Conservation (phyloP, 768 basidiomycete genomes). For the Boletus patriciae region DNA sequence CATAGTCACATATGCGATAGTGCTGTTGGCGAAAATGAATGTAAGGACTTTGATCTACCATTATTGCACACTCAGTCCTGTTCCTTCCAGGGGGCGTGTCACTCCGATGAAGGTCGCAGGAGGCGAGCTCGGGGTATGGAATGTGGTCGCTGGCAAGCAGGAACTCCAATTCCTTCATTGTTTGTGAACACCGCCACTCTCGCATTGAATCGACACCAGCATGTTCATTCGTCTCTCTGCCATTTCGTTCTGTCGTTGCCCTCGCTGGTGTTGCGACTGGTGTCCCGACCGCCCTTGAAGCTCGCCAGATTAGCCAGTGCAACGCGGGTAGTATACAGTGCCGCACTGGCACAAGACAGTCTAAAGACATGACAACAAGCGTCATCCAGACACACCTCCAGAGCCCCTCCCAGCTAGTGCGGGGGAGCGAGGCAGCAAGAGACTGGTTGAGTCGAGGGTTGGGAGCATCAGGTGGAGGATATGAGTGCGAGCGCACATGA, state of each 20-base stretch:
- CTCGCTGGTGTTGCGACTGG: background rate
- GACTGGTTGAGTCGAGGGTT: no score
- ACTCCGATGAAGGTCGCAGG: background rate
- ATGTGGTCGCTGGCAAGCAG: background rate
- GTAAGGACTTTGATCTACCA: background rate
- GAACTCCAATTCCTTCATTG: background rate
- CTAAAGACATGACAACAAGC: no score
- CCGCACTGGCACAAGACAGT: background rate
- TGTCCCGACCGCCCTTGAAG: background rate
- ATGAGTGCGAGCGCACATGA: no score
- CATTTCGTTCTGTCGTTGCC: background rate
- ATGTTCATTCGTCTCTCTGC: background rate
- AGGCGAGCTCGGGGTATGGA: background rate
- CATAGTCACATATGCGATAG: background rate
- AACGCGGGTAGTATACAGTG: slow-evolving; percentile 38
- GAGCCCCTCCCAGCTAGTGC: no score
- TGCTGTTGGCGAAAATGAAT: background rate
- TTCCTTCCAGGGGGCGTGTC: background rate
- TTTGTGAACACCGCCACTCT: background rate
- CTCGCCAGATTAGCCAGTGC: slow-evolving; percentile 27
- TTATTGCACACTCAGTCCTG: background rate
- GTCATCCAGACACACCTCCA: no score
- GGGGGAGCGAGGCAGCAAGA: no score
- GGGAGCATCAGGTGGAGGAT: no score
- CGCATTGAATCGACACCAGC: background rate